A percentile compares a stretch with the other conserved stretches of the same genome.
Evolutionary conservation across 202 grass and related monocot genomes (phyloP).

Genomic region (Carex arenaria): DNA sequence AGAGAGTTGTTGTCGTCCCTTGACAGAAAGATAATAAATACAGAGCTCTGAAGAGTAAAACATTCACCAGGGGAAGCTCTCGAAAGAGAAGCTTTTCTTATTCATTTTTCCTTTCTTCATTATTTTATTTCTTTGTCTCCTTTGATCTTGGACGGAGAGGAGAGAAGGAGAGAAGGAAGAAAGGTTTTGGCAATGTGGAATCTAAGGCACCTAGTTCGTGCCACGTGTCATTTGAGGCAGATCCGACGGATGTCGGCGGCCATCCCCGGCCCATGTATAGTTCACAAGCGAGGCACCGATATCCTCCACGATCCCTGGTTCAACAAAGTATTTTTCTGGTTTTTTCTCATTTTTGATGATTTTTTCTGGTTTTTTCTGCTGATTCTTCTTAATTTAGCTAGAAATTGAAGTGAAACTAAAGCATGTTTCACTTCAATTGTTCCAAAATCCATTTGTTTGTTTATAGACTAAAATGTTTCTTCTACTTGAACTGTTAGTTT

Average conservation of each 20-base stretch:
- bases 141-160: constrained; percentile 1
- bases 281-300: constrained; percentile 89
- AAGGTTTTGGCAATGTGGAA: constrained; percentile 11
- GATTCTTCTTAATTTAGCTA: not conserved
- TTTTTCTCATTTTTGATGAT: not conserved
- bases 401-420: not conserved
- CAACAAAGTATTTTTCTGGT: constrained; percentile 52
- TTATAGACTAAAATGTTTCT: not conserved
- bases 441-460: constrained; percentile 14
- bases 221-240: constrained; percentile 49
- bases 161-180: not conserved
- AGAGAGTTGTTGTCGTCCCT: too few species aligned
- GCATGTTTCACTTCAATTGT: constrained; percentile 8
- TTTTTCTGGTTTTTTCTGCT: not conserved
- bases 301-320: constrained; percentile 97
- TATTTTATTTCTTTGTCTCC: not conserved
- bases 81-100: constrained; percentile 13
- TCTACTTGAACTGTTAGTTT: not conserved
- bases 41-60: not conserved
- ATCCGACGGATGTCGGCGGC: constrained; percentile 49
- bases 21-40: not conserved
- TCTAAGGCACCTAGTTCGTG: constrained; percentile 11
- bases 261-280: constrained; percentile 81
- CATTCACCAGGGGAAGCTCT: constrained; percentile 15
- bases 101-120: not conserved